phyloP scores from a whole-genome alignment of 371 early-diverging fungal genomes.

The Apophysomyces trapeziformis region DNA sequence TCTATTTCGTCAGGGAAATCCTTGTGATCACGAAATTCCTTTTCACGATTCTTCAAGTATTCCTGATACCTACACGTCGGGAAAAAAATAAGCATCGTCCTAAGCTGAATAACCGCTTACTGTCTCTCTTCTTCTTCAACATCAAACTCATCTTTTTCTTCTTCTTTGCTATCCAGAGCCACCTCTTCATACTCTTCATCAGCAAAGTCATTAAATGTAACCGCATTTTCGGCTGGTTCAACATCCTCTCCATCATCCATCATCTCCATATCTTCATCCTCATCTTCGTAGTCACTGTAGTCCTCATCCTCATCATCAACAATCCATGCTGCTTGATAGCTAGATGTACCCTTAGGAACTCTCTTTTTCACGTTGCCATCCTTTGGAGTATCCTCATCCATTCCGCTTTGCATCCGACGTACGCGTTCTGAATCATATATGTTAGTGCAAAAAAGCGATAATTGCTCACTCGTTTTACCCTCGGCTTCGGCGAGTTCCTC shows the following conservation, averaged over 20 bases:
- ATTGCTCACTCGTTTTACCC: conserved; percentile 29
- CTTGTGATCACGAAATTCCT: conserved; percentile 70
- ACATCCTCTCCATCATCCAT: conserved; percentile 43
- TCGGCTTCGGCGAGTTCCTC: conserved; percentile 89
- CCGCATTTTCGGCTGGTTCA: conserved; percentile 34
- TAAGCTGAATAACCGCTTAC: conserved; percentile 19
- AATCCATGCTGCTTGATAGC: conserved; percentile 98
- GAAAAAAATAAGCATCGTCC: no score
- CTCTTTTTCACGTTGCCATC: conserved; percentile 43
- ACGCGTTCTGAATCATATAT: conserved; percentile 30
- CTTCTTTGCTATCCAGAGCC: conserved; percentile 59
- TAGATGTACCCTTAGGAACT: conserved; percentile 94
- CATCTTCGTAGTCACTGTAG: conserved; percentile 68
- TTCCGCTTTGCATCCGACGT: conserved; percentile 37
- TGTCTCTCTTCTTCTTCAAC: conserved; percentile 54
- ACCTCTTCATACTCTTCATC: conserved; percentile 83
- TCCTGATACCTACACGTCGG: conserved; percentile 55
- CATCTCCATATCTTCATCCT: conserved; percentile 45
- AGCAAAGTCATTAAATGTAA: conserved; percentile 20
- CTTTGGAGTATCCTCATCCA: conserved; percentile 19
- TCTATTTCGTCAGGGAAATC: conserved; percentile 98
- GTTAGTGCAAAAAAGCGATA: neutral
- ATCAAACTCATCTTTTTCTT: conserved; percentile 48
- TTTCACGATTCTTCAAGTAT: conserved; percentile 71
- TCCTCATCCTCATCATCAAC: conserved; percentile 75